Conservation (phyloP, 148 eudicot species). For the Vaccinium darrowii region DNA sequence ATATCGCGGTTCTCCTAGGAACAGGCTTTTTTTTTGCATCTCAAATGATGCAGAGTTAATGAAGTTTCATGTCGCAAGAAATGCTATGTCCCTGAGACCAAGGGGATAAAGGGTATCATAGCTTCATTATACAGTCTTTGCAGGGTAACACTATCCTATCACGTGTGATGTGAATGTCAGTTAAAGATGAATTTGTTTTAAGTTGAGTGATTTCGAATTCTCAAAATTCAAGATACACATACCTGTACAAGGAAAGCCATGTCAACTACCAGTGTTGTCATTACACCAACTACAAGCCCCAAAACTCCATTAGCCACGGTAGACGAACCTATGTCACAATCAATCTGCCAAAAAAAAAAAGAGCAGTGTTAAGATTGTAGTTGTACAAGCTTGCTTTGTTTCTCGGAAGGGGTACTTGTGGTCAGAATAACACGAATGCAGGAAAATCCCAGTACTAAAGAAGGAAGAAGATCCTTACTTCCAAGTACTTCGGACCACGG, state of each 20-base stretch:
- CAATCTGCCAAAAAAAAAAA: conserved; percentile 55
- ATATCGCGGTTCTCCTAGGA: not conserved
- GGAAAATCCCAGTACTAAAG: not conserved
- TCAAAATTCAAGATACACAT: conserved; percentile 18
- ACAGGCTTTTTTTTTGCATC: not conserved
- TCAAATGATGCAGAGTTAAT: conserved; percentile 4
- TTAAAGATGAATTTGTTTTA: not conserved
- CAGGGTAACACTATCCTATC: not conserved
- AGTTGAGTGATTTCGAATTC: not conserved
- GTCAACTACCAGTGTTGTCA: conserved; percentile 93
- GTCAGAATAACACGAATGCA: not conserved
- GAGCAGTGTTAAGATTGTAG: not conserved
- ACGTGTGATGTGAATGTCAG: not conserved
- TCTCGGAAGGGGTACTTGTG: not conserved
- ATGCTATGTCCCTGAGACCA: not conserved
- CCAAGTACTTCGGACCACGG: conserved; percentile 88
- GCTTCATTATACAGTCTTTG: not conserved
- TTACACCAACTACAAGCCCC: conserved; percentile 95
- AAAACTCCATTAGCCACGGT: conserved; percentile 98
- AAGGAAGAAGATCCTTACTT: conserved; percentile 44
- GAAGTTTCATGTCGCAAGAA: conserved; percentile 1
- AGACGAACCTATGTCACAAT: conserved; percentile 97
- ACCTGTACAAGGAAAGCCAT: conserved; percentile 99
- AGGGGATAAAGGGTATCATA: not conserved
- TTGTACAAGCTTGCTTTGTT: conserved; percentile 7